phyloP scores from a whole-genome alignment of 768 basidiomycete genomes.

The Lentinula detonsa region DNA sequence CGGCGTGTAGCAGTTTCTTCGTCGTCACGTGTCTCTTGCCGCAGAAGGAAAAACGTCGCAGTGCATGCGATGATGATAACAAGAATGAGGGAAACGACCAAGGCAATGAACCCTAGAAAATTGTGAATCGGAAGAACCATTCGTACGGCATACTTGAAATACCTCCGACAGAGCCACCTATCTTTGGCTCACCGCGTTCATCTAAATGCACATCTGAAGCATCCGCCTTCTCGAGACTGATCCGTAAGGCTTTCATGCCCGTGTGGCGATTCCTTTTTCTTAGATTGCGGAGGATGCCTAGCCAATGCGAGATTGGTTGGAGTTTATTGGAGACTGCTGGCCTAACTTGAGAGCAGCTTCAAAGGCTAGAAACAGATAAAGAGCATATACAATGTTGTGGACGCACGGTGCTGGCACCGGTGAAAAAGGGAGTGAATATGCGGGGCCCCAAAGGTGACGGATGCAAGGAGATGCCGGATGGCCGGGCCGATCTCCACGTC shows the following conservation, averaged over 20 bases:
- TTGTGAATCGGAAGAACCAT: background rate
- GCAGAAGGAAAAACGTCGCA: slow-evolving; percentile 52
- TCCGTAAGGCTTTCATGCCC: background rate
- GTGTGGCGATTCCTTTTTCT: background rate
- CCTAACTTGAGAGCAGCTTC: background rate
- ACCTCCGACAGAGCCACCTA: slow-evolving; percentile 47
- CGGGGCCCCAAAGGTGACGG: background rate
- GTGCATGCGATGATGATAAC: slow-evolving; percentile 48
- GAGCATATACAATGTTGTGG: background rate
- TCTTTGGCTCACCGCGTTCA: slow-evolving; percentile 27
- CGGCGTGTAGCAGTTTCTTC: slow-evolving; percentile 2
- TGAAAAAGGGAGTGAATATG: background rate
- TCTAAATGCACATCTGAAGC: background rate
- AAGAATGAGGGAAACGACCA: slow-evolving; percentile 49
- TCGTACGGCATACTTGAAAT: slow-evolving; percentile 12
- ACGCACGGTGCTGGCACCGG: background rate
- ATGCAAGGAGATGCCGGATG: background rate
- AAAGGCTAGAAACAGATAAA: background rate
- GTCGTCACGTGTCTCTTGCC: slow-evolving; percentile 27
- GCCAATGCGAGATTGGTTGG: background rate
- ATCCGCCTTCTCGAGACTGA: background rate
- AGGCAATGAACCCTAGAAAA: slow-evolving; percentile 49
- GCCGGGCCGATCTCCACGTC: background rate
- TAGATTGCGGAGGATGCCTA: background rate
- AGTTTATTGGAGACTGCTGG: background rate